phyloP scores from a whole-genome alignment of 768 basidiomycete species.

The Termitomyces sp. region DNA sequence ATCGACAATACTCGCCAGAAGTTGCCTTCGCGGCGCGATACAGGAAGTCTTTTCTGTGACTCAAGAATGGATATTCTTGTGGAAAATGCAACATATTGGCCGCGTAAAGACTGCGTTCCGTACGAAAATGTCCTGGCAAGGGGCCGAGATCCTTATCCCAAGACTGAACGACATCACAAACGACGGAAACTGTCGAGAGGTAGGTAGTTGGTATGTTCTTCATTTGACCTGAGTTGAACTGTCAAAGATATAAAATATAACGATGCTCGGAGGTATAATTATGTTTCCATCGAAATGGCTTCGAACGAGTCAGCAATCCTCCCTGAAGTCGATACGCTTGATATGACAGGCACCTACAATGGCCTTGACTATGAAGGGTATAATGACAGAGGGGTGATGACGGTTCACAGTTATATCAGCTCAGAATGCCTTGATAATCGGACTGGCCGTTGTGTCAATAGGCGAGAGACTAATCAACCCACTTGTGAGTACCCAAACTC shows the following conservation, averaged over 20 bases:
- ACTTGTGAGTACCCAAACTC: neutral
- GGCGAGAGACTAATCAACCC: neutral
- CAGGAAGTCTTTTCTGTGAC: neutral
- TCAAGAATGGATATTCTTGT: neutral
- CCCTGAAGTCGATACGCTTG: neutral
- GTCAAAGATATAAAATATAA: neutral
- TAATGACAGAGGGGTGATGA: neutral
- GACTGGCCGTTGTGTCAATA: neutral
- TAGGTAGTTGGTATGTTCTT: neutral
- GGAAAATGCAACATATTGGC: neutral
- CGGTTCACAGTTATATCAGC: neutral
- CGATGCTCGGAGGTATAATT: neutral
- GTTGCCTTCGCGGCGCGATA: neutral
- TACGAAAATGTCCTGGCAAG: neutral
- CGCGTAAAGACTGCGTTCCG: neutral
- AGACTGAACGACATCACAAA: neutral
- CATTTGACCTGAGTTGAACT: neutral
- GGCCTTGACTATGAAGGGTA: neutral
- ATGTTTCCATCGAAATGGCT: neutral
- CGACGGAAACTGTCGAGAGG: neutral
- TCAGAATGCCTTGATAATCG: neutral
- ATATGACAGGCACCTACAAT: neutral
- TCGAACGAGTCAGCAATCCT: neutral
- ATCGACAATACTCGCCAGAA: neutral
- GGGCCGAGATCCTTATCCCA: neutral